Evolutionary conservation across 2,329 filamentous ascomycete species (phyloP), one percentile per base, ranked within the genome.

Genomic region (Annulohypoxylon truncatum): DNA sequence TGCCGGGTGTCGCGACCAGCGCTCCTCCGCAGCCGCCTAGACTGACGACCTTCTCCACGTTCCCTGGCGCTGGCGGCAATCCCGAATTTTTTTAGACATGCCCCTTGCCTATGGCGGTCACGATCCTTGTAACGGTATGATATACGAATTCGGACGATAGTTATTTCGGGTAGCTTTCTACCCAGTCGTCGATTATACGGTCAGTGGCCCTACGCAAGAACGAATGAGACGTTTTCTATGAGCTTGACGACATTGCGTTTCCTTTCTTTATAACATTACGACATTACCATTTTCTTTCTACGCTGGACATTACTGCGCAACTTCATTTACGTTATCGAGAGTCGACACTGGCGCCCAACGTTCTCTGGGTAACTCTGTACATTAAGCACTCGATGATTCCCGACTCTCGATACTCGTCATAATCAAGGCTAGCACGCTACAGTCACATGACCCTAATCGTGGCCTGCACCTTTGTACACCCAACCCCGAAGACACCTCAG

Each of bases 141-240:
- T 72, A 72, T 53, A 75, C 62, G 74, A 75, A 70, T 61, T 75
- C 57, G 64, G 63, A 75, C 66, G 72, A 72, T 40, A 62, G 69
- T 66, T 61, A 72, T 67, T 67, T 56, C 38, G 31, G 66, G 33
- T 55, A 56, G 64, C 52, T 52, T 31, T 54, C 54, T 60, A 42
- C 35, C 35, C 59, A 46, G 20, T 66, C 54, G 51, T 50, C 64
- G 31, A 66, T 73, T 70, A 69, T 69, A 66, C 61, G 67, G 64
- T 69, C 68, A 71, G 61, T 70, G 68, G 69, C 66, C 69, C 70
- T 68, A 68, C 72, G 69, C 53, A 61, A 74, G 70, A 72, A 77
- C 65, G 75, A 75, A 61, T 71, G 69, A 71, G 61, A 77, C 72
- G 75, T 73, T 74, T 71, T 69, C 68, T 67, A 77, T 69, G 76